These are phyloP conservation scores for Backusella australiensis DNA, from an alignment of 192 early-diverging fungal species.

Conservation along the genomic window DNA sequence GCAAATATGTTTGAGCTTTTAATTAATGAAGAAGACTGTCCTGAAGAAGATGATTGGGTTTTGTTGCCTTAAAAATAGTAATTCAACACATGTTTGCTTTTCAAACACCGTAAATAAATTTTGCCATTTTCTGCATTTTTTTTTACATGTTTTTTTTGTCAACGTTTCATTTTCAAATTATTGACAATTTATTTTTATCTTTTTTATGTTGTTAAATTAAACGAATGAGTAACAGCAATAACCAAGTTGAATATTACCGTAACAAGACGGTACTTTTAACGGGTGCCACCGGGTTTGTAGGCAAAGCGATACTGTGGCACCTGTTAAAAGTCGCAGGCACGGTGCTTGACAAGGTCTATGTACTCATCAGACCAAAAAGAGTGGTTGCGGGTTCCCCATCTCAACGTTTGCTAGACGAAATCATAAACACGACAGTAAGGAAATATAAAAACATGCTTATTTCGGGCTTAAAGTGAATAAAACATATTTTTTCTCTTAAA, in stretches of 20 bases:
- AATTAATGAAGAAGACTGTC: background rate
- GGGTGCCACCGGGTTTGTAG: conserved; percentile 52
- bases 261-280: conserved; percentile 43
- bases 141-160: background rate
- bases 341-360: conserved; percentile 30
- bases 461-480: conserved; percentile 10
- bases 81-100: background rate
- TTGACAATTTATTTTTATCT: background rate
- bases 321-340: conserved; percentile 33
- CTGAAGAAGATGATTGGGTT: background rate
- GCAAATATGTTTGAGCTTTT: background rate
- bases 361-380: conserved; percentile 23
- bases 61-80: background rate
- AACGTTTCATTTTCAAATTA: background rate
- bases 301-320: conserved; percentile 49
- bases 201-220: background rate
- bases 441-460: background rate
- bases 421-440: conserved; percentile 2
- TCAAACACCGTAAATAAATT: conserved; percentile 8
- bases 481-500: background rate
- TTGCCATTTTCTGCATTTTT: background rate
- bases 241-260: conserved; percentile 20
- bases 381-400: conserved; percentile 11
- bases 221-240: background rate
- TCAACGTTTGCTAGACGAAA: conserved; percentile 9